These are phyloP conservation scores for Myriangium duriaei DNA, from an alignment of 2,329 filamentous ascomycete genomes.

Conservation along the genomic window DNA sequence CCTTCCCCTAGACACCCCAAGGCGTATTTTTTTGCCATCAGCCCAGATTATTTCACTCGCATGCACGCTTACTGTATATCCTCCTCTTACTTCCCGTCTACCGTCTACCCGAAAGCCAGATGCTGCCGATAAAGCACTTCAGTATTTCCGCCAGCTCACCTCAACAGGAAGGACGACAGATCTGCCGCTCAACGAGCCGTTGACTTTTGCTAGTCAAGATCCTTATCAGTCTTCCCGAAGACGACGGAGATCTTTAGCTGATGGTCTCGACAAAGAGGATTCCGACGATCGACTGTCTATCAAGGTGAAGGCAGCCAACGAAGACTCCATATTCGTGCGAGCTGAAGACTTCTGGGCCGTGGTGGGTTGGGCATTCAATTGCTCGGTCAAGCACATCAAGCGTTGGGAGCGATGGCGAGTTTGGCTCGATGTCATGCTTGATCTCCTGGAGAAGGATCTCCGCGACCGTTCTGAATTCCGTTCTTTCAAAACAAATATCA, in stretches of 20 bases:
- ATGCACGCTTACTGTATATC: slow-evolving; percentile 73
- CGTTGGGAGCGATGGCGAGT: slow-evolving; percentile 72
- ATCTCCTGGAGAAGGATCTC: slow-evolving; percentile 63
- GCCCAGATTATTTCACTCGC: slow-evolving; percentile 63
- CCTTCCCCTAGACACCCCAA: slow-evolving; percentile 37
- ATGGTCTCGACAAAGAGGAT: slow-evolving; percentile 27
- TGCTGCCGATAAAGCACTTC: slow-evolving; percentile 53
- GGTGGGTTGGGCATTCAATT: slow-evolving; percentile 88
- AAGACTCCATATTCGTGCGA: slow-evolving; percentile 57
- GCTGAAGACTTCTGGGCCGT: slow-evolving; percentile 81
- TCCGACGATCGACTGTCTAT: neutral
- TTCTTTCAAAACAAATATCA: slow-evolving; percentile 12
- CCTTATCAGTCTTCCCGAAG: slow-evolving; percentile 10
- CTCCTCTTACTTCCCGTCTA: slow-evolving; percentile 61
- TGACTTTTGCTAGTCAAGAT: slow-evolving; percentile 5
- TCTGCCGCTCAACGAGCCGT: slow-evolving; percentile 48
- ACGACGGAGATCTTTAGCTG: slow-evolving; percentile 18
- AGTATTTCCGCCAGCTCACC: slow-evolving; percentile 54
- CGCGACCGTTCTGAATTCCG: slow-evolving; percentile 34
- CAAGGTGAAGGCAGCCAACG: slow-evolving; percentile 30
- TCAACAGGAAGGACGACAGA: slow-evolving; percentile 44
- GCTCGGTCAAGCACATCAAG: slow-evolving; percentile 57
- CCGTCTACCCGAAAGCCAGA: slow-evolving; percentile 47
- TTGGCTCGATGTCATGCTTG: slow-evolving; percentile 70
- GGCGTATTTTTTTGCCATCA: slow-evolving; percentile 42